A percentile compares a stretch with the other conserved stretches of the same genome.
Conservation (phyloP, 208 protist genomes). For the Trypanosoma cruzi region DNA sequence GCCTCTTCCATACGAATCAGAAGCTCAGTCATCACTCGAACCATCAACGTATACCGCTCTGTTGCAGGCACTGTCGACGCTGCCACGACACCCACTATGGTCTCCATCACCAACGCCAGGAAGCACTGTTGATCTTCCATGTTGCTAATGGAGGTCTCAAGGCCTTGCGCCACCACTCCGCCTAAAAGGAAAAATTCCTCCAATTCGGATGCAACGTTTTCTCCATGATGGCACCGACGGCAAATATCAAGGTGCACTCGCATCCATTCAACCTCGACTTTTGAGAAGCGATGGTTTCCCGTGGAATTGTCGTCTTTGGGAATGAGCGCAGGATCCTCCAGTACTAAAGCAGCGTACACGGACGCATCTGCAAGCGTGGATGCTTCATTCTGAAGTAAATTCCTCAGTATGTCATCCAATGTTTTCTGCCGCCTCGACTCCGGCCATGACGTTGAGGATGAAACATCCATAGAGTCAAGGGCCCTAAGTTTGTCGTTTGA, state of each 20-base stretch:
- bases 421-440: neutral
- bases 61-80: neutral
- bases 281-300: neutral
- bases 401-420: conserved; percentile 10
- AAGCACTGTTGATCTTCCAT: conserved; percentile 19
- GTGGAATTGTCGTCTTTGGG: neutral
- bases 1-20: conserved; percentile 12
- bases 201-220: conserved; percentile 9
- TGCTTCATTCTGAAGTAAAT: conserved; percentile 11
- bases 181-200: conserved; percentile 6
- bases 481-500: neutral
- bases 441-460: neutral
- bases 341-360: conserved; percentile 6
- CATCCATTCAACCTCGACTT: conserved; percentile 22
- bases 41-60: neutral
- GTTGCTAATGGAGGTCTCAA: neutral
- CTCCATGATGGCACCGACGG: conserved; percentile 4
- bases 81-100: conserved; percentile 9
- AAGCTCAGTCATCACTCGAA: conserved; percentile 1
- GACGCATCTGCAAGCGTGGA: conserved; percentile 7
- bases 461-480: neutral
- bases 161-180: conserved; percentile 5
- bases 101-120: conserved; percentile 20
- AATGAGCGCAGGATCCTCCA: neutral
- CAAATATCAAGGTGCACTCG: conserved; percentile 9